These are phyloP conservation scores for Penicillium sp. DNA, from an alignment of 2,329 filamentous ascomycete genomes.

Conservation along the genomic window DNA sequence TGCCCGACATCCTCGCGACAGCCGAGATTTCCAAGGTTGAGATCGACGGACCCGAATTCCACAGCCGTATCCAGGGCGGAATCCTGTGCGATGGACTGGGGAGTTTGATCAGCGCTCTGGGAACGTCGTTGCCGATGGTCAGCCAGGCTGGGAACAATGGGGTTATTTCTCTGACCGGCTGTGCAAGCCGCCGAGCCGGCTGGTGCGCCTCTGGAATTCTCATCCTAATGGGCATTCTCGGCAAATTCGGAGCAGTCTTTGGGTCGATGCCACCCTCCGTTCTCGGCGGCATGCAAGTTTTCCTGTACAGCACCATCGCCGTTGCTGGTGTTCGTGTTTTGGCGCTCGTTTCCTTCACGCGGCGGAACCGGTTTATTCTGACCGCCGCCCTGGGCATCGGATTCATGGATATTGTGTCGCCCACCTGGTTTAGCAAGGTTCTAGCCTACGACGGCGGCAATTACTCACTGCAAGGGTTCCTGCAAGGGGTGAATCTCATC, in stretches of 20 bases:
- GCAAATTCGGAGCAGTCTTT: slow-evolving; percentile 80
- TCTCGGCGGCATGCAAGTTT: slow-evolving; percentile 76
- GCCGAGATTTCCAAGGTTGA: slow-evolving; percentile 66
- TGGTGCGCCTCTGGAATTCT: slow-evolving; percentile 80
- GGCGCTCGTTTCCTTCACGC: slow-evolving; percentile 71
- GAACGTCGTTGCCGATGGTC: slow-evolving; percentile 79
- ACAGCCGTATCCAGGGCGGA: slow-evolving; percentile 69
- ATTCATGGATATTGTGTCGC: slow-evolving; percentile 70
- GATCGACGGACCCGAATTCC: slow-evolving; percentile 66
- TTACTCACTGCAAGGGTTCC: slow-evolving; percentile 69
- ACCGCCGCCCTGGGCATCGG: slow-evolving; percentile 76
- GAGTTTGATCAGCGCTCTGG: slow-evolving; percentile 74
- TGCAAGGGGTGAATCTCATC: slow-evolving; percentile 35
- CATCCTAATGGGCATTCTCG: slow-evolving; percentile 78
- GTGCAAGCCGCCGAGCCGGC: slow-evolving; percentile 79
- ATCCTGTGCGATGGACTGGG: slow-evolving; percentile 77
- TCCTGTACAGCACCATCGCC: slow-evolving; percentile 77
- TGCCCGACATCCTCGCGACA: slow-evolving; percentile 72
- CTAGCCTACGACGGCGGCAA: slow-evolving; percentile 76
- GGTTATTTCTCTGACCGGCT: slow-evolving; percentile 80
- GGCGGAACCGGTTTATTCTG: slow-evolving; percentile 80
- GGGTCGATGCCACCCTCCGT: slow-evolving; percentile 73
- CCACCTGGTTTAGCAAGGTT: slow-evolving; percentile 70
- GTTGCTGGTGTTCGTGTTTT: slow-evolving; percentile 81
- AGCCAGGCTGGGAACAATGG: slow-evolving; percentile 86